Evolutionary conservation across 2,329 filamentous ascomycete genomes (phyloP), one percentile per base, ranked within the genome.

Genomic region (Beauveria sp.): DNA sequence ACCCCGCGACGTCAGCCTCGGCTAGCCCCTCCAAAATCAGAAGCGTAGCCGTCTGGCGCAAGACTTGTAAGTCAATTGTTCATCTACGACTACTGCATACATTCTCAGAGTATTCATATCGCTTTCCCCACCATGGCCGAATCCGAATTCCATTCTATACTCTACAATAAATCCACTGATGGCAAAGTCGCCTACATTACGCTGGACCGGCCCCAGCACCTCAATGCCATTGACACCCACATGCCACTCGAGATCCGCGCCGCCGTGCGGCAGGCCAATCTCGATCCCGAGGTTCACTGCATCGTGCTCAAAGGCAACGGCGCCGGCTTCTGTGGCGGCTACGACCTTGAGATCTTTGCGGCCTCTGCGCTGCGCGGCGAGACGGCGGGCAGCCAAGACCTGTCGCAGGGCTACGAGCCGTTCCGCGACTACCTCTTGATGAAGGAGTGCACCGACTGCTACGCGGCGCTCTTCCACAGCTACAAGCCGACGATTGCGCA

Each of bases 401-500:
- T 57, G 10, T 31, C 52, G 34, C 24, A 49, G 6, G 64, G 64
- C 46, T 65, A 64, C 43, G 62, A 65, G 18, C 53, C 64, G 6
- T 63, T 63, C 8, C 34, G 45, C n/a, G 64, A 64, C 57, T 65
- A 65, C 40, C 42, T 53, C 9, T 8, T 34, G 38, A 65, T 65
- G 60, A 52, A 48, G 20, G 60, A 64, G 52, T 62, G 57, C 48
- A 64, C 64, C 9, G 31, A 63, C 28, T 64, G 60, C 52, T 64
- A 63, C 46, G 51, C 64, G 28, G 62, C 59, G 43, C 62, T 65
- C 14, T 64, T 65, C 38, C 61, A 62, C 45, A 63, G 60, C 53
- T 34, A 61, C 56, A 63, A 65, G 51, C 62, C 64, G 42, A 65
- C 64, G n/a, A 62, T 64, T 40, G 64, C 62, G 12, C 64, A 65